Base-by-base conservation (phyloP, 805 yeast species). In the Ogataea glucozyma region DNA sequence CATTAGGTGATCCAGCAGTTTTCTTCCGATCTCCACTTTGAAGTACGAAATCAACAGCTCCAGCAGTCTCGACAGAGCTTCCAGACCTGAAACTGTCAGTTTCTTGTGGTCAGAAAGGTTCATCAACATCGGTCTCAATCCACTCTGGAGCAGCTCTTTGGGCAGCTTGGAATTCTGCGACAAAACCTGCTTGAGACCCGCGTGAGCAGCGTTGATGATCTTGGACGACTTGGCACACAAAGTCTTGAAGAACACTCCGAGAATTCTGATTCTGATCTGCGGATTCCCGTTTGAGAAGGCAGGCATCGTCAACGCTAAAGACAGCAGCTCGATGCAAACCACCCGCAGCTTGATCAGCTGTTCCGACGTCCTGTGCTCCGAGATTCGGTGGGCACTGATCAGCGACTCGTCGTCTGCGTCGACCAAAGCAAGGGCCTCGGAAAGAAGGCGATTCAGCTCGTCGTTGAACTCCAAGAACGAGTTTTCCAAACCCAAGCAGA, bases 381-480 rank as follows among this genome's bases (percentile, higher is more conserved):
- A 78, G 1, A 88, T 80, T 26, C 93, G 75, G 56, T 87, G 95
- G 0, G 88, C 86, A 49, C 89, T 87, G 0, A 96, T 88, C 48
- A 95, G 71, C 2, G 96, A 87, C 55, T 91, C 97, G 62, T 93
- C 99, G 44, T 93, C 99, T 0, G 99, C 98, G 66, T 93, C 99
- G 6, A 93, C 97, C 37, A 93, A 69, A 0, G 96, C 96, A 43
- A 91, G 71, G 0, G 97, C 97, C 60, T 93, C 99, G 44, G 87
- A 78, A 8, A 93, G 67, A 43, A 95, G 69, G 40, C 99, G 70
- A 46, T 83, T 85, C 46, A 93, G 67, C 58, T 95, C 98, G 42
- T 93, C 98, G 52, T 86, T 87, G 60, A 88, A 91, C 8, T 83
- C 83, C 51, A 91, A 68, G 53, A 91, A 89, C 0, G 96, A 75